phyloP scores from a whole-genome alignment of 2,329 filamentous ascomycete genomes.

The Fusarium staphyleae region DNA sequence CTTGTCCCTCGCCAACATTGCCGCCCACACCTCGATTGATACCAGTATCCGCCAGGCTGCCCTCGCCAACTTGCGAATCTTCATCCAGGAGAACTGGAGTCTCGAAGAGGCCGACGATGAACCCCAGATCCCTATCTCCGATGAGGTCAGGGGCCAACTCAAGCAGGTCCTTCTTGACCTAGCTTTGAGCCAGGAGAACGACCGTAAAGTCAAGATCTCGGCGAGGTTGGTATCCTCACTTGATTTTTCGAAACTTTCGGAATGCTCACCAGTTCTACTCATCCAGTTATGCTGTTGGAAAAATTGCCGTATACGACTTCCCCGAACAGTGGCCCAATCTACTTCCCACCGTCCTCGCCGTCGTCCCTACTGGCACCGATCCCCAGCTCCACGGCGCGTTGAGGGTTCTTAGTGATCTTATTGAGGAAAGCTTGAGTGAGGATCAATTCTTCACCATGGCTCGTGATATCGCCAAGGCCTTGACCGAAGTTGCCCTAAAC shows the following conservation, averaged over 20 bases:
- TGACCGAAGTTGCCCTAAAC: constrained; percentile 83
- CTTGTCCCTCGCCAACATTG: constrained; percentile 80
- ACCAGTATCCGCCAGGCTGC: constrained; percentile 83
- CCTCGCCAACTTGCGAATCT: constrained; percentile 79
- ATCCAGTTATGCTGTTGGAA: constrained; percentile 78
- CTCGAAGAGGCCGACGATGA: constrained; percentile 73
- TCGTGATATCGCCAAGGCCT: constrained; percentile 80
- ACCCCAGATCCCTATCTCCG: constrained; percentile 69
- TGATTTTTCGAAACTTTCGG: too few relatives aligned
- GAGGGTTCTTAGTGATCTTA: constrained; percentile 85
- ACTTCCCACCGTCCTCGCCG: constrained; percentile 77
- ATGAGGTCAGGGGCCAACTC: constrained; percentile 76
- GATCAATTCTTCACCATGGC: constrained; percentile 94
- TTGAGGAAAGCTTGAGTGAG: constrained; percentile 92
- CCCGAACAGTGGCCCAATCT: constrained; percentile 94
- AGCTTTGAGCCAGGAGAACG: constrained; percentile 73
- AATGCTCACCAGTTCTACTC: constrained; percentile 6
- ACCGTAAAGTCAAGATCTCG: constrained; percentile 87
- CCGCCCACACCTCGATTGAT: constrained; percentile 75
- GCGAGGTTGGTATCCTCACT: constrained; percentile 67
- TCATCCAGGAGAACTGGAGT: constrained; percentile 87
- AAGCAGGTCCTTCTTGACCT: constrained; percentile 78
- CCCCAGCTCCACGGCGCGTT: constrained; percentile 87
- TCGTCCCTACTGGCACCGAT: constrained; percentile 79
- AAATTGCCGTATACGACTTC: constrained; percentile 92